These are phyloP conservation scores for Elsinoe necatrix DNA, from an alignment of 2,329 filamentous ascomycete species.

Conservation along the genomic window DNA sequence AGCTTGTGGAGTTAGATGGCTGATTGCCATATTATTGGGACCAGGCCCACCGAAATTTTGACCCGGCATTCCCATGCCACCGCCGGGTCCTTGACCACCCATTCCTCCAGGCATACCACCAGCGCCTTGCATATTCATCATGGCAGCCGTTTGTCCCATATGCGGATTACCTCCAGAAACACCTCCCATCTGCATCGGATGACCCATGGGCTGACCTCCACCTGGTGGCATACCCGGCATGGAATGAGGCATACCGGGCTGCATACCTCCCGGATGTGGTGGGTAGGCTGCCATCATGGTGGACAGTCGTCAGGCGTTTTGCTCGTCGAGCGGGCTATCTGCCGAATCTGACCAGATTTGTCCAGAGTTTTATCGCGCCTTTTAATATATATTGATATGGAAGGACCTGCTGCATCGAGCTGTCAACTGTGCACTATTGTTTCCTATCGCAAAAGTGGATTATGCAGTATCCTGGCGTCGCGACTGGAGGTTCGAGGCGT, in stretches of 20 bases:
- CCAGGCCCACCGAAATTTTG: conserved; percentile 40
- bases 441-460: not conserved
- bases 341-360: not conserved
- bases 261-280: conserved; percentile 62
- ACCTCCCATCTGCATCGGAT: conserved; percentile 63
- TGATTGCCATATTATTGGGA: conserved; percentile 60
- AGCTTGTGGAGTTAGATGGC: conserved; percentile 59
- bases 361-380: not conserved
- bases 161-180: conserved; percentile 62
- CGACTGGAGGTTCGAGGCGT: conserved; percentile 1
- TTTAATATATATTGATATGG: not conserved
- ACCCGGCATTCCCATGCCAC: conserved; percentile 28
- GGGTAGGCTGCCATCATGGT: conserved; percentile 64
- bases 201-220: conserved; percentile 60
- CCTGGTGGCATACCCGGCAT: conserved; percentile 59
- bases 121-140: conserved; percentile 70
- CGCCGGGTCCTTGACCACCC: conserved; percentile 23
- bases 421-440: not conserved
- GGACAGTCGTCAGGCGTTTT: not conserved
- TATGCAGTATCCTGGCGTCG: not conserved
- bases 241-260: conserved; percentile 57
- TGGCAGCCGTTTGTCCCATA: conserved; percentile 59
- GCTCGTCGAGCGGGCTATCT: not conserved
- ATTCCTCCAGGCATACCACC: conserved; percentile 40
- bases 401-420: conserved; percentile 6